Base-by-base conservation (phyloP, 2,329 filamentous ascomycete genomes). In the Fusarium chlamydosporum region DNA sequence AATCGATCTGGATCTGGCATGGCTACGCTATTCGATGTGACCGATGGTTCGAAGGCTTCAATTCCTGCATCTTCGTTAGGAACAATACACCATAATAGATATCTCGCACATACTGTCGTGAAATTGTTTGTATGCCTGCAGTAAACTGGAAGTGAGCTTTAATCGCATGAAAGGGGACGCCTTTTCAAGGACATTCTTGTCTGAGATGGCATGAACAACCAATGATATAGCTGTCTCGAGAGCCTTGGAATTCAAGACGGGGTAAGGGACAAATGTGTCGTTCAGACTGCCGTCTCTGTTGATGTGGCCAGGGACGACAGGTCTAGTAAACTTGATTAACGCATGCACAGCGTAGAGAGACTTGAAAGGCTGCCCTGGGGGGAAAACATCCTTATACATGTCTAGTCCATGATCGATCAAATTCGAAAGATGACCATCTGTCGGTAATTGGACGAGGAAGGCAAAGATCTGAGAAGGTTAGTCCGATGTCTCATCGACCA, bases 321-420 rank as follows among this genome's bases (percentile, higher is more conserved):
- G 79, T 27, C 82, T 80, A 38, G 93, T 82, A 75, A 89, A 91
- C 56, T 88, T 85, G 23, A 83, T 81, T 38, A 97, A 82, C 1
- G 89, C 87, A 73, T 91, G 85, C 1, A 93, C 79, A 4, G 91
- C 90, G 75, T 94, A 96, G 1, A 94, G 82, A 3, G 89, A 88
- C 71, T 91, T 91, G 81, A 89, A 94, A 3, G 91, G 90, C 61
- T 91, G 88, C 1, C 86, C 85, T 2, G 86, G 78, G 8, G 91
- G 90, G 63, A 96, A 94, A 2, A 94, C 80, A 12, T 90, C 85
- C 12, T 80, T 78, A 61, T 89, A 86, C 0, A 85, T 81, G n/a
- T 82, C 83, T 2, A 79, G 75, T 3, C 83, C 78, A 10, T 84
- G 83, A 52, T 86, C 84, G 52, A 96, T 85, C 27, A 86, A 82